These are phyloP conservation scores for Mycena crocata DNA, from an alignment of 768 basidiomycete species.

Conservation along the genomic window DNA sequence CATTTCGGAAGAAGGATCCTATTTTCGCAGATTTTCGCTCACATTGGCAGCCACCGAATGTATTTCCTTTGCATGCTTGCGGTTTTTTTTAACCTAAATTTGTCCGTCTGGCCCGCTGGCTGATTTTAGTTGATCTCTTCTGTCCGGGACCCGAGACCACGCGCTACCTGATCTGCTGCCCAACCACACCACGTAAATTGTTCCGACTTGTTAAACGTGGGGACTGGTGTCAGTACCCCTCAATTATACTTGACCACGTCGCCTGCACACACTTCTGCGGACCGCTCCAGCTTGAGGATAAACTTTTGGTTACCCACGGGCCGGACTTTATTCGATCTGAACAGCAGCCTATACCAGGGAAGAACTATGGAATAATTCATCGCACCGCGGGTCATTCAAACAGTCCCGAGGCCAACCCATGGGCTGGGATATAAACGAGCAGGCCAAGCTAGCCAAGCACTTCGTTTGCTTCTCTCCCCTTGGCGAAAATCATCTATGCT, in stretches of 20 bases:
- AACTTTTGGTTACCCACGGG: background rate
- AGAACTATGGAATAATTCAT: constrained; percentile 6
- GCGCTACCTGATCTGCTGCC: constrained; percentile 3
- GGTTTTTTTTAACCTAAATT: too few species aligned
- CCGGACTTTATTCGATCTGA: background rate
- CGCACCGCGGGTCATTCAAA: too few species aligned
- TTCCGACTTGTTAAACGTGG: too few species aligned
- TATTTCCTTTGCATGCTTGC: too few species aligned
- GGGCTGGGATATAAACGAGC: background rate
- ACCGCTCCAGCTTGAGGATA: background rate
- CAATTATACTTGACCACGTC: background rate
- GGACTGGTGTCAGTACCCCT: too few species aligned
- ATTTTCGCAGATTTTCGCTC: too few species aligned
- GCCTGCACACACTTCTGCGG: background rate
- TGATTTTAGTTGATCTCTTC: background rate
- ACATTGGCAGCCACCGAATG: too few species aligned
- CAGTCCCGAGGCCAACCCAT: background rate
- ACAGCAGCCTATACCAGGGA: background rate
- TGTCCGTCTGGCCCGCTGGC: background rate
- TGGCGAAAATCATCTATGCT: constrained; percentile 19
- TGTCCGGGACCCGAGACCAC: constrained; percentile 3
- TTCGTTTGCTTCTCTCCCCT: background rate
- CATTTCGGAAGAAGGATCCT: too few species aligned
- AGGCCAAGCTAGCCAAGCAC: background rate
- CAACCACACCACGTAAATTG: background rate